Percentiles rank a stretch among this genome's conserved stretches.
Conservation (phyloP, 192 early-diverging fungal species). For the Backusella morwellensis region DNA sequence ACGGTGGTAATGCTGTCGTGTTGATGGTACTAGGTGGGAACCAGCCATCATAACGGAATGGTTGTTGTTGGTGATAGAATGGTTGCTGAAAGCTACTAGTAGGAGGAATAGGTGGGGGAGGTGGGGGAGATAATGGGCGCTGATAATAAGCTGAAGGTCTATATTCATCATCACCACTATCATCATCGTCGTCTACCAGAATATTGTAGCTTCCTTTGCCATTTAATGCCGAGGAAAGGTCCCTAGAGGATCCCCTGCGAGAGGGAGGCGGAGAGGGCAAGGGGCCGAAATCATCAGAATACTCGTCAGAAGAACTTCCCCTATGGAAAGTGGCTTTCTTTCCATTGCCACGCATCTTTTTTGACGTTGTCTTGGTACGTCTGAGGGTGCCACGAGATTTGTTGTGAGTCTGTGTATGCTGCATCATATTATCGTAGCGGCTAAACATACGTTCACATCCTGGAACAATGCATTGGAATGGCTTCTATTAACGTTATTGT, state of each 20-base stretch:
- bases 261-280: slow-evolving; percentile 10
- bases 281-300: slow-evolving; percentile 6
- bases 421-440: slow-evolving; percentile 79
- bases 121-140: neutral
- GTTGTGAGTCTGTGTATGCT: slow-evolving; percentile 67
- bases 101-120: neutral
- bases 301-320: neutral
- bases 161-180: neutral
- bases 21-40: neutral
- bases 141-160: neutral
- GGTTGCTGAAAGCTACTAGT: neutral
- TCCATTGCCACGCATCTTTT: neutral
- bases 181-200: neutral
- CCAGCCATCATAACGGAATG: neutral
- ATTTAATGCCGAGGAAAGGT: neutral
- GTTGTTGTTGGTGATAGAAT: neutral
- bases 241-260: slow-evolving; percentile 7
- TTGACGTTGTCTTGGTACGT: neutral
- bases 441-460: slow-evolving; percentile 67
- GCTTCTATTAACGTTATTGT: slow-evolving; percentile 48
- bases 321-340: neutral
- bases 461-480: slow-evolving; percentile 65
- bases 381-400: neutral
- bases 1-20: neutral
- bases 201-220: neutral